Evolutionary conservation across 2,329 filamentous ascomycete species (phyloP).

Genomic region (Daldinia eschscholtzii): DNA sequence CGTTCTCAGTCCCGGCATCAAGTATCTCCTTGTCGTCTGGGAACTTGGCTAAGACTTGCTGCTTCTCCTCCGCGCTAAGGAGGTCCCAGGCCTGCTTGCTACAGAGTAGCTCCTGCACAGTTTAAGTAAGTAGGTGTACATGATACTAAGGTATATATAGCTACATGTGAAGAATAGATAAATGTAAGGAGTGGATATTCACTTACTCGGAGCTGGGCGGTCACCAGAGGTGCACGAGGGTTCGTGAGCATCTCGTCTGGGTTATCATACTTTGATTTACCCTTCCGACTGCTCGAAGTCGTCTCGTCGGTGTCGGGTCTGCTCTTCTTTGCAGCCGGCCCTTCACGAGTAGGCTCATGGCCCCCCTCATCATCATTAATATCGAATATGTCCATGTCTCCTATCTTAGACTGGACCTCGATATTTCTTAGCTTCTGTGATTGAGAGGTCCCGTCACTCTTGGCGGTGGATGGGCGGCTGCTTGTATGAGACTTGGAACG

Average conservation of each 20-base stretch:
- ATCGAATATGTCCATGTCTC: conserved; percentile 27
- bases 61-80: conserved; percentile 52
- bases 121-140: not conserved
- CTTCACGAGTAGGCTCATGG: conserved; percentile 37
- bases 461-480: conserved; percentile 37
- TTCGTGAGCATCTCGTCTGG: conserved; percentile 55
- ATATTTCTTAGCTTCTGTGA: conserved; percentile 14
- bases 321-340: conserved; percentile 45
- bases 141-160: not conserved
- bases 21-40: conserved; percentile 56
- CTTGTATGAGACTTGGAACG: conserved; percentile 19
- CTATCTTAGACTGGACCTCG: conserved; percentile 32
- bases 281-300: conserved; percentile 47
- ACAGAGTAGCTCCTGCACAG: conserved; percentile 54
- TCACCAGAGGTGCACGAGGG: conserved; percentile 53
- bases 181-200: not conserved
- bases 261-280: conserved; percentile 49
- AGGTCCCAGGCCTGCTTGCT: conserved; percentile 56
- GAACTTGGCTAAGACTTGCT: conserved; percentile 54
- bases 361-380: conserved; percentile 30
- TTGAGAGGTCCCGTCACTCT: conserved; percentile 14
- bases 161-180: not conserved
- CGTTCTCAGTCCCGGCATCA: conserved; percentile 52
- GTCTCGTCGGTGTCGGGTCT: conserved; percentile 47
- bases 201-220: conserved; percentile 54